phyloP scores from a whole-genome alignment of 1,284 basidiomycete species.

The Melampsora americana region DNA sequence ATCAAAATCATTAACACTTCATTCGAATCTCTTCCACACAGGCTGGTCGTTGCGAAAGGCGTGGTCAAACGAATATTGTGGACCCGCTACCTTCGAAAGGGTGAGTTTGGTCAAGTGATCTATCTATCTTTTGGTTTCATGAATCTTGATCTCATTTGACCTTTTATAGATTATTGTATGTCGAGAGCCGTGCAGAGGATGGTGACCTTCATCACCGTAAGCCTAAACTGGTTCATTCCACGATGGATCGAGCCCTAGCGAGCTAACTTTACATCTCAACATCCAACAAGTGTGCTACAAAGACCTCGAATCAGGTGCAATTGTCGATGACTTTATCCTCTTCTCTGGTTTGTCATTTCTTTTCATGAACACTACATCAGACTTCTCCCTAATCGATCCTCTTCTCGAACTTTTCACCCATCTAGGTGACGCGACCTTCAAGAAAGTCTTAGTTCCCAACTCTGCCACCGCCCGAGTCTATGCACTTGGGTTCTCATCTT shows the following conservation, averaged over 20 bases:
- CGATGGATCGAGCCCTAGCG: not conserved
- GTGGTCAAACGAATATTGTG: slow-evolving; percentile 50
- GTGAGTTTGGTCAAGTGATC: slow-evolving; percentile 36
- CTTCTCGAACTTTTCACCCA: not conserved
- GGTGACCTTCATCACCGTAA: slow-evolving; percentile 51
- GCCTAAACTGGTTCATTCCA: slow-evolving; percentile 7
- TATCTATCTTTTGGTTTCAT: slow-evolving; percentile 2
- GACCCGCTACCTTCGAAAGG: slow-evolving; percentile 49
- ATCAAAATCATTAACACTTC: not conserved
- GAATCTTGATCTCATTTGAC: not conserved
- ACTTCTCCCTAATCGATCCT: not conserved
- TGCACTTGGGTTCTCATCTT: slow-evolving; percentile 51
- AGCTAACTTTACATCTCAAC: slow-evolving; percentile 4
- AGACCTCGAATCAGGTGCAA: slow-evolving; percentile 47
- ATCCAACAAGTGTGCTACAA: slow-evolving; percentile 48
- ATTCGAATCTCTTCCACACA: not conserved
- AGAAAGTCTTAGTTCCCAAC: slow-evolving; percentile 43
- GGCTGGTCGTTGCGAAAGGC: slow-evolving; percentile 48
- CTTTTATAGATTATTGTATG: not conserved
- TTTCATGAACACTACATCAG: not conserved
- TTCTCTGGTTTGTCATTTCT: slow-evolving; percentile 47
- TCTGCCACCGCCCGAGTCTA: slow-evolving; percentile 48
- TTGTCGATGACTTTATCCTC: slow-evolving; percentile 50
- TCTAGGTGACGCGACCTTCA: slow-evolving; percentile 46
- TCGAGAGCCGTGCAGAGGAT: slow-evolving; percentile 48